phyloP scores from a whole-genome alignment of 2,329 filamentous ascomycete species.

The Drechslera avenae region DNA sequence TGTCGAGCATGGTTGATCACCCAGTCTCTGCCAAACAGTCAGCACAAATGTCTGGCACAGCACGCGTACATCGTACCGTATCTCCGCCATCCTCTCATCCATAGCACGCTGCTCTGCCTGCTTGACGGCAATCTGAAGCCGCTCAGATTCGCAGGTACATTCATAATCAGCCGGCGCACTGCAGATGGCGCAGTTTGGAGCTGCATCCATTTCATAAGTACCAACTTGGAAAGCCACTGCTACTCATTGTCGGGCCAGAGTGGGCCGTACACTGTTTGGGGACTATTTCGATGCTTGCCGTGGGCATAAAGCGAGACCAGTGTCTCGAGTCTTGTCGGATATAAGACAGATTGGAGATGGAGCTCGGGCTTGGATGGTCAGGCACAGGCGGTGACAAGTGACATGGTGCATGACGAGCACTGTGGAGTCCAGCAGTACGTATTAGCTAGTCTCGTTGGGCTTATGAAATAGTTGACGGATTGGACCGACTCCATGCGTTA shows the following conservation, averaged over 20 bases:
- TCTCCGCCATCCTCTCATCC: constrained; percentile 43
- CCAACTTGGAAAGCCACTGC: constrained; percentile 29
- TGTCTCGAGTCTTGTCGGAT: constrained; percentile 23
- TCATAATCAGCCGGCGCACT: constrained; percentile 47
- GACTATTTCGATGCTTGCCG: constrained; percentile 15
- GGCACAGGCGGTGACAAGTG: constrained; percentile 45
- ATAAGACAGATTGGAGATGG: constrained; percentile 25
- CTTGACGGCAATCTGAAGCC: constrained; percentile 48
- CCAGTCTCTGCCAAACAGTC: constrained; percentile 50
- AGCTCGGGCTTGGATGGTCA: constrained; percentile 32
- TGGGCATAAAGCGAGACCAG: constrained; percentile 12
- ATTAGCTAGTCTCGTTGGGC: constrained; percentile 43
- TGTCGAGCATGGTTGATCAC: constrained; percentile 53
- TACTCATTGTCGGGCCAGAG: constrained; percentile 36
- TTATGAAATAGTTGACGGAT: constrained; percentile 38
- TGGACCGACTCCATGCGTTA: constrained; percentile 42
- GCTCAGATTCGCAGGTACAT: constrained; percentile 49
- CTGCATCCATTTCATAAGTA: constrained; percentile 44
- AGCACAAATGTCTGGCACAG: constrained; percentile 15
- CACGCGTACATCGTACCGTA: constrained; percentile 32
- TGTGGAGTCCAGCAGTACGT: constrained; percentile 27
- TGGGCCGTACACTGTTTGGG: constrained; percentile 11
- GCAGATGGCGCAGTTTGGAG: constrained; percentile 50
- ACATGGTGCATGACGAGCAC: constrained; percentile 47
- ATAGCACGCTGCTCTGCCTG: constrained; percentile 48